phyloP scores from a whole-genome alignment of 106 monocot species.

The Dioscorea dumetorum region DNA sequence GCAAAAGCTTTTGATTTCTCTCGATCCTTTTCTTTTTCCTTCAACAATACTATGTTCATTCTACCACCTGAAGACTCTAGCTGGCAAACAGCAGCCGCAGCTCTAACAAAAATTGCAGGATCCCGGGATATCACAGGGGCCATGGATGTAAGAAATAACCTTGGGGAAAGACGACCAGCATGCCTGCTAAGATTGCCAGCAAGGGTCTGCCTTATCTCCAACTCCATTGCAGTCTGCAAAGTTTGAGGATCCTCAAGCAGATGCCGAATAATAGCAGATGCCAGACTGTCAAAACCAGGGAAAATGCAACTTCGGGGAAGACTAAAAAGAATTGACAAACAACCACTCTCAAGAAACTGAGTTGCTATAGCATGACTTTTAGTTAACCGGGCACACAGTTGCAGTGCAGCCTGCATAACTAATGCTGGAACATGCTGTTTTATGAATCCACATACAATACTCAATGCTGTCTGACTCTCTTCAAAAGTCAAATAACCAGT shows the following conservation, averaged over 20 bases:
- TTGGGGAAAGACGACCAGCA: slow-evolving; percentile 38
- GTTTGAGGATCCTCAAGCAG: slow-evolving; percentile 83
- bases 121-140: slow-evolving; percentile 71
- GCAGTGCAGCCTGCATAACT: slow-evolving; percentile 67
- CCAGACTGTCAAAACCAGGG: slow-evolving; percentile 70
- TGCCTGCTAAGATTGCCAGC: slow-evolving; percentile 32
- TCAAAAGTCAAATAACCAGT: slow-evolving; percentile 56
- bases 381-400: slow-evolving; percentile 60
- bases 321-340: slow-evolving; percentile 50
- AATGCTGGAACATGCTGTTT: slow-evolving; percentile 49
- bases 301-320: slow-evolving; percentile 51
- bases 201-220: slow-evolving; percentile 65
- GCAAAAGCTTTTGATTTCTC: slow-evolving; percentile 25
- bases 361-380: slow-evolving; percentile 56
- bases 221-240: slow-evolving; percentile 74
- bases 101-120: slow-evolving; percentile 63
- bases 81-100: slow-evolving; percentile 57
- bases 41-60: slow-evolving; percentile 35
- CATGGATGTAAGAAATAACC: slow-evolving; percentile 59
- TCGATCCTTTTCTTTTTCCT: slow-evolving; percentile 69
- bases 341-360: slow-evolving; percentile 56
- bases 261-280: slow-evolving; percentile 63
- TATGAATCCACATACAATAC: slow-evolving; percentile 43
- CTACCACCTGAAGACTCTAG: slow-evolving; percentile 63
- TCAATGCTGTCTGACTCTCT: slow-evolving; percentile 43